Evolutionary conservation across 2,329 filamentous ascomycete genomes (phyloP), one percentile per base, ranked within the genome.

Genomic region (Endothia cerciana): DNA sequence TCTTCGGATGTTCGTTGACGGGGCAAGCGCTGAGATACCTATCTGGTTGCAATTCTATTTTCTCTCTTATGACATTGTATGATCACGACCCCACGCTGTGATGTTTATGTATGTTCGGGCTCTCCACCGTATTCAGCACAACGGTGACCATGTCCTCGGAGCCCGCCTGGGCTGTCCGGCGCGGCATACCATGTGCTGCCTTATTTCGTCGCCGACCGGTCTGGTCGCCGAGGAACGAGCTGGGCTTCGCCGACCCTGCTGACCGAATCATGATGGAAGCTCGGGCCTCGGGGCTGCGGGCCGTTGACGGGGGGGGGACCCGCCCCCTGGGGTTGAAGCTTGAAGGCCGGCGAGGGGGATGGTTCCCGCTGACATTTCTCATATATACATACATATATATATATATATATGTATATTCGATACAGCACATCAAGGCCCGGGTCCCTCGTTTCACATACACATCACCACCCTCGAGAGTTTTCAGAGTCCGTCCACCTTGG

Each of bases 21-120:
- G 7, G 51, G 28, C 28, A 15, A 62, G 51, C 55, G 60, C 49
- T 62, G 60, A 63, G 66, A 65, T 66, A 68, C 57, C 63, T 58
- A 63, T 51, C 59, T 59, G 30, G 43, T 36, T 58, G 63, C 62
- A 59, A 41, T 41, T 65, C 58, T n/a, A 43, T 43, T 65, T 43
- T 65, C 43, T 55, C 11, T 57, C n/a, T 45, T 55, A 36, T 10
- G 30, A 6, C 30, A 19, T 19, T 19, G 10, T 57, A 56, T 63
- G 51, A 63, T 63, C 33, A 40, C 19, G 47, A 51, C 47, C 10
- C 33, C 33, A 10, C 33, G 4, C 33, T 7, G 33, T 10, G 33
- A 36, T 36, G 10, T 36, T 36, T 6, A 36, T 36, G 10, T 43
- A 4, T n/a, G 19, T 22, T 15, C n/a, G 22, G 22, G 8, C 13